Evolutionary conservation across 768 basidiomycete genomes (phyloP).

Genomic region (Gymnopilus dilepis): DNA sequence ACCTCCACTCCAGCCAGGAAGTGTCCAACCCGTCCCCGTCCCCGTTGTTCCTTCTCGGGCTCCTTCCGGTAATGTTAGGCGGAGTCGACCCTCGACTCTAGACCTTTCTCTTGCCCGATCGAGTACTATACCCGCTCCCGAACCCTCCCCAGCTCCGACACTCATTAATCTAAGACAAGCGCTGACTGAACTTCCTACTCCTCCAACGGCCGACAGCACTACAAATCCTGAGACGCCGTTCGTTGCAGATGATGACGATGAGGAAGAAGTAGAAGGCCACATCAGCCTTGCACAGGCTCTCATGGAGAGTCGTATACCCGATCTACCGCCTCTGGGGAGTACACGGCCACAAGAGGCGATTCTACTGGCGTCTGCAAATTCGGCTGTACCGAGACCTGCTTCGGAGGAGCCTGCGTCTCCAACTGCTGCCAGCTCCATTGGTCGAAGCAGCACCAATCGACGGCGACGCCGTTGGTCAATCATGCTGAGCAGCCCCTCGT

Average conservation of each 20-base stretch:
- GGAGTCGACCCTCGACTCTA: slow-evolving; percentile 70
- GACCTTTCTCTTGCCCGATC: slow-evolving; percentile 57
- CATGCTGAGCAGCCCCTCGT: slow-evolving; percentile 30
- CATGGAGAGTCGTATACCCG: slow-evolving; percentile 78
- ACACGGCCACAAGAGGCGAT: slow-evolving; percentile 72
- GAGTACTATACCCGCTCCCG: slow-evolving; percentile 42
- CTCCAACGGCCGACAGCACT: slow-evolving; percentile 26
- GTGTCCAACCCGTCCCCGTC: slow-evolving; percentile 26
- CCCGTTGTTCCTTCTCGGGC: slow-evolving; percentile 37
- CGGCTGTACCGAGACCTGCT: slow-evolving; percentile 29
- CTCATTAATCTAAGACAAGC: slow-evolving; percentile 71
- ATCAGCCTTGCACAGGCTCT: slow-evolving; percentile 78
- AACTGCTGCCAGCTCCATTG: slow-evolving; percentile 44
- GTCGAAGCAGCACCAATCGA: slow-evolving; percentile 35
- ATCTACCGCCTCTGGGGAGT: slow-evolving; percentile 73
- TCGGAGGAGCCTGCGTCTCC: slow-evolving; percentile 55
- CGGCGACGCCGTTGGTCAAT: slow-evolving; percentile 76
- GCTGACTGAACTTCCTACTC: slow-evolving; percentile 54
- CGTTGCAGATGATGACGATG: slow-evolving; percentile 60
- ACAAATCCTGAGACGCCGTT: slow-evolving; percentile 44
- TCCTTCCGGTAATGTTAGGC: slow-evolving; percentile 37
- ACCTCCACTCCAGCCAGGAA: slow-evolving; percentile 30
- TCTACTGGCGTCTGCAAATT: slow-evolving; percentile 53
- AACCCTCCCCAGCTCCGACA: slow-evolving; percentile 67
- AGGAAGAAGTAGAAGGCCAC: slow-evolving; percentile 63